Percentiles rank a stretch among this genome's conserved stretches.
phyloP scores from a whole-genome alignment of 495 filamentous ascomycete genomes.

The Glonium stellatum region DNA sequence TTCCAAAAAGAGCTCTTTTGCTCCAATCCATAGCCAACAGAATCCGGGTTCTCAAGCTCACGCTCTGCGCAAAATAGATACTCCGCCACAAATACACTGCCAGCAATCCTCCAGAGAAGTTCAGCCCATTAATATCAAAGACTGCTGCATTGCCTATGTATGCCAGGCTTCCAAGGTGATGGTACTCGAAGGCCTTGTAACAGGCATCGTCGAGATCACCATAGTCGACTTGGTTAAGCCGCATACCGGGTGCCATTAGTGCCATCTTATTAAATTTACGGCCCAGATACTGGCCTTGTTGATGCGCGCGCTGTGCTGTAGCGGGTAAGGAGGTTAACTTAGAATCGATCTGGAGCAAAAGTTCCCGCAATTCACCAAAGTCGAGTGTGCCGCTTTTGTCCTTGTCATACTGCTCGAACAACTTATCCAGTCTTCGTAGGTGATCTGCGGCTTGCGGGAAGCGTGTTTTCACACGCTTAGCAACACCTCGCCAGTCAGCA shows the following conservation, averaged over 20 bases:
- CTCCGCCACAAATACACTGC: slow-evolving; percentile 96
- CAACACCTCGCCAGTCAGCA: slow-evolving; percentile 78
- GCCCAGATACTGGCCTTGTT: slow-evolving; percentile 91
- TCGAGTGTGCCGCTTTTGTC: slow-evolving; percentile 89
- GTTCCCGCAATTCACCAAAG: slow-evolving; percentile 81
- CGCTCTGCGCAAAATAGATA: slow-evolving; percentile 96
- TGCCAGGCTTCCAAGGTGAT: slow-evolving; percentile 82
- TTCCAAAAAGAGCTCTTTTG: slow-evolving; percentile 89
- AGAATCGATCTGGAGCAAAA: slow-evolving; percentile 61
- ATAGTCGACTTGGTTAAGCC: slow-evolving; percentile 70
- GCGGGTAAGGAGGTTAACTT: slow-evolving; percentile 41
- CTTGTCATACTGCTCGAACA: slow-evolving; percentile 87
- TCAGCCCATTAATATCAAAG: slow-evolving; percentile 79
- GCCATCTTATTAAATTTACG: slow-evolving; percentile 93
- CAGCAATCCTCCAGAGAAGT: slow-evolving; percentile 74
- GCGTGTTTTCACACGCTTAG: slow-evolving; percentile 70
- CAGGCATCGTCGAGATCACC: slow-evolving; percentile 89
- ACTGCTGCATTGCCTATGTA: slow-evolving; percentile 96
- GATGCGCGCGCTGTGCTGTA: slow-evolving; percentile 91
- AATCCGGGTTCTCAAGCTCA: slow-evolving; percentile 81
- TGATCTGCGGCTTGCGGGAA: slow-evolving; percentile 94
- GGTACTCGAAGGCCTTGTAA: slow-evolving; percentile 94
- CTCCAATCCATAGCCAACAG: slow-evolving; percentile 98
- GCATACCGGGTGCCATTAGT: slow-evolving; percentile 65
- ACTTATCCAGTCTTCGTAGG: slow-evolving; percentile 75